Evolutionary conservation across 176 grass and related monocot species (phyloP), one percentile per base, ranked within the genome.

Genomic region (Pontederia crassipes): DNA sequence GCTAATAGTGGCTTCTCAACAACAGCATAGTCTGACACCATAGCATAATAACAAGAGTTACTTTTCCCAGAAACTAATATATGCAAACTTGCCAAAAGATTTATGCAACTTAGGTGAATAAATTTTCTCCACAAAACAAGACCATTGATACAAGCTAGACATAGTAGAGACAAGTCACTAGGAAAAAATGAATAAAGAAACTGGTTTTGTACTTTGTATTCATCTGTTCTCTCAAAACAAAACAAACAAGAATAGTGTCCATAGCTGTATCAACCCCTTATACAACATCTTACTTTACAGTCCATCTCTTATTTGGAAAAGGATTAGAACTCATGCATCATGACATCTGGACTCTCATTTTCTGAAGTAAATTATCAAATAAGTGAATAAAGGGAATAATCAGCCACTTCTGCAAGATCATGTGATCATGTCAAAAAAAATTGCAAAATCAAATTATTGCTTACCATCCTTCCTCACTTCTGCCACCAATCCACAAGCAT

Each of bases 381-480:
- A 54, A 15, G 51, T n/a, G 8, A 54, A 1, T 17, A 16, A 8
- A 54, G 51, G 11, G 51, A 4, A 54, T 54, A 16, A 54, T 15
- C 12, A 54, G 12, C 14, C 51, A 54, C 0, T 12, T 54, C 14
- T 14, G n/a, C 7, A 54, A 54, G 51, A 15, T 3, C 12, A 54
- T 28, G 13, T 12, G 13, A 6, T 59, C 24, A 60, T 45, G 13
- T 14, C 49, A 58, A 55, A n/a, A 8, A 8, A 40, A 71, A 17
- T n/a, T 24, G 10, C 9, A 53, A 45, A 11, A 59, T 47, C 40
- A 26, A 11, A n/a, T 57, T 59, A 24, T 63, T 27, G 26, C 20
- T 71, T 89, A 95, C 89, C 89, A 52, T 95, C 89, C 77, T 95
- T 95, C 66, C 79, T 88, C 89, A 76, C 89, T 50, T 85, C 89